Base-by-base conservation (phyloP, 129 eudicot species). In the Flaveria ramosissima region DNA sequence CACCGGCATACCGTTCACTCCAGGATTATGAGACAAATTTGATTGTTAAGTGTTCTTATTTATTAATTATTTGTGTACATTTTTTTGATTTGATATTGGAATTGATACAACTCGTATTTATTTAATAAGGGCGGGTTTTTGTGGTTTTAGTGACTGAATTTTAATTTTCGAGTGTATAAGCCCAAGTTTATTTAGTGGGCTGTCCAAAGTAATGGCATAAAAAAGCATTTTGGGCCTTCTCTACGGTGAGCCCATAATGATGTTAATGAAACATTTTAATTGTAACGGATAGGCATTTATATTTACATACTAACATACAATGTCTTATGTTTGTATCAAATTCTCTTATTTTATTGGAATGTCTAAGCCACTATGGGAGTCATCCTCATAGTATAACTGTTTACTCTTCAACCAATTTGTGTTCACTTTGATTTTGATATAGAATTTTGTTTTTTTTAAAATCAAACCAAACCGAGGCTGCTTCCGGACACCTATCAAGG, bases 1-100 rank as follows among this genome's bases (percentile, higher is more conserved):
- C 0, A 87, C 92, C 17, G 83, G 67, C 9, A 83, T 89, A 56
- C 96, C 96, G 0, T 89, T 82, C 72, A 62, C 59, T 45, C 64
- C 85, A 5, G 93, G 88, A 57, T 76, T 89, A 66, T 84, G 77
- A 83, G 70, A 36, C 14, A 27, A 43, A 17, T 48, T 55, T 9
- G 45, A 63, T 55, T 76, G 21, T 14, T 11, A 6, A 64, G 68
- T 77, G 65, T 82, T 63, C 57, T 77, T 65, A 66, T 77, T 77
- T 42, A 64, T 82, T 77, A 55, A 72, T 84, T 84, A 65, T 63
- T 80, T 78, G 73, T 84, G 82, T 84, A 84, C 84, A 84, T 84
- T 80, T 80, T 73, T 80, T 74, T 80, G 69, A 23, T 55, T 80
- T 80, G 71, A 80, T 80, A 80, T 73, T 74, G 62, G 70, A 80